Percentiles rank a stretch among this genome's conserved stretches.
Evolutionary conservation across 768 basidiomycete genomes (phyloP).

Genomic region (Punctularia strigosozonata): DNA sequence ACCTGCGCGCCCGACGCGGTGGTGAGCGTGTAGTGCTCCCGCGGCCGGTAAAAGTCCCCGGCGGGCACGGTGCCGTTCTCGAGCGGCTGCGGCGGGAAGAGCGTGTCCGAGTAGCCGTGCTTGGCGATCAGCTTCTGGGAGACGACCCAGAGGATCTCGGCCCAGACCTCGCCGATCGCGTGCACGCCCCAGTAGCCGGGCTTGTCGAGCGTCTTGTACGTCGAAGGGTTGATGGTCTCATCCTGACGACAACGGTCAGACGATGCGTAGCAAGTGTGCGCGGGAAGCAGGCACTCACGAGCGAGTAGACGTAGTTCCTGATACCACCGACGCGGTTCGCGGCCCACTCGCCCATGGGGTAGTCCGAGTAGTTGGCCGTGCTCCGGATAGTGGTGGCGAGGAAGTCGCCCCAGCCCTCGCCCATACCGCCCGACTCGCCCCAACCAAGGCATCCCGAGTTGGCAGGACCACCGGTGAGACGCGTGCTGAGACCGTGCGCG

Average conservation of each 20-base stretch:
- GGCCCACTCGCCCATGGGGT: slow-evolving; percentile 93
- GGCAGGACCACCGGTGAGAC: slow-evolving; percentile 86
- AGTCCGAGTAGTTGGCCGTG: slow-evolving; percentile 62
- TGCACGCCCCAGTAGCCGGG: slow-evolving; percentile 91
- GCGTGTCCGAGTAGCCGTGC: slow-evolving; percentile 65
- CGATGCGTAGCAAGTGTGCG: background rate
- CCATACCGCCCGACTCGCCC: slow-evolving; percentile 96
- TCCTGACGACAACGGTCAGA: slow-evolving; percentile 24
- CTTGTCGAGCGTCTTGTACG: slow-evolving; percentile 91
- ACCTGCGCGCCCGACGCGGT: slow-evolving; percentile 27
- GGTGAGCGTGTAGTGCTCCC: too few species aligned
- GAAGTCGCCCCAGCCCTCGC: slow-evolving; percentile 95
- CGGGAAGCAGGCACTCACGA: slow-evolving; percentile 19
- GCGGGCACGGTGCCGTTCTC: slow-evolving; percentile 51
- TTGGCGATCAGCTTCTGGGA: slow-evolving; percentile 64
- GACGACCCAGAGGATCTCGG: slow-evolving; percentile 77
- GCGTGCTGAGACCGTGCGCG: slow-evolving; percentile 84
- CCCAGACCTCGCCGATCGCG: slow-evolving; percentile 94
- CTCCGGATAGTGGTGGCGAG: slow-evolving; percentile 82
- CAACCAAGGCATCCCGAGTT: slow-evolving; percentile 92
- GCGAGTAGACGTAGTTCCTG: slow-evolving; percentile 80
- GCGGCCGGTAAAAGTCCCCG: slow-evolving; percentile 64
- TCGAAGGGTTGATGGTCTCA: slow-evolving; percentile 71
- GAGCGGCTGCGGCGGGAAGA: slow-evolving; percentile 71
- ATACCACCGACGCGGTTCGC: slow-evolving; percentile 69